Conservation (phyloP, 1,284 basidiomycete genomes). For the Sphaerobolus stellatus region DNA sequence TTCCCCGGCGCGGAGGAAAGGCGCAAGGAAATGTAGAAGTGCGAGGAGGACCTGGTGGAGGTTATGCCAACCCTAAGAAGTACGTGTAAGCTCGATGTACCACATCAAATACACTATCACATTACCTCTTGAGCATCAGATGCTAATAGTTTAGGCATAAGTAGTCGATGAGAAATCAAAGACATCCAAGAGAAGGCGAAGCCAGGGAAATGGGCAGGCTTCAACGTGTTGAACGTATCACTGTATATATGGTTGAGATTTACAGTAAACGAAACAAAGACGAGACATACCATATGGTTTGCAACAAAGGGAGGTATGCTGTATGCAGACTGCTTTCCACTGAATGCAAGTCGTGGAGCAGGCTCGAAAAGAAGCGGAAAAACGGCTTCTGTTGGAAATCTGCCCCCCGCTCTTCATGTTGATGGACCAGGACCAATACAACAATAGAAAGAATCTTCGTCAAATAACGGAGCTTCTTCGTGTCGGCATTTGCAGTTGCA, state of each 20-base stretch:
- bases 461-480: constrained; percentile 94
- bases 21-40: constrained; percentile 90
- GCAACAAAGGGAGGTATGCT: constrained; percentile 87
- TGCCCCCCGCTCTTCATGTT: constrained; percentile 90
- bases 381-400: constrained; percentile 98
- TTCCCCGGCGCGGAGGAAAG: constrained; percentile 84
- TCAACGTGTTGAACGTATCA: constrained; percentile 94
- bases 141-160: constrained; percentile 94
- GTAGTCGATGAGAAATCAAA: constrained; percentile 91
- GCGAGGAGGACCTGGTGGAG: constrained; percentile 94
- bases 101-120: neutral
- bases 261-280: neutral
- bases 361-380: constrained; percentile 97
- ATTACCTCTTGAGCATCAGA: constrained; percentile 79
- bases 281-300: constrained; percentile 74
- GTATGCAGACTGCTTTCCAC: constrained; percentile 82
- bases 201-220: constrained; percentile 95
- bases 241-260: constrained; percentile 40
- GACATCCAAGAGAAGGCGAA: constrained; percentile 99
- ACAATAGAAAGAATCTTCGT: constrained; percentile 98
- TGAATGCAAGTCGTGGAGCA: constrained; percentile 87
- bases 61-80: constrained; percentile 82
- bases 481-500: constrained; percentile 83
- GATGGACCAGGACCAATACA: constrained; percentile 91
- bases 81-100: neutral